Conservation (phyloP, 2,329 filamentous ascomycete genomes). For the Ceratocystis variospora region DNA sequence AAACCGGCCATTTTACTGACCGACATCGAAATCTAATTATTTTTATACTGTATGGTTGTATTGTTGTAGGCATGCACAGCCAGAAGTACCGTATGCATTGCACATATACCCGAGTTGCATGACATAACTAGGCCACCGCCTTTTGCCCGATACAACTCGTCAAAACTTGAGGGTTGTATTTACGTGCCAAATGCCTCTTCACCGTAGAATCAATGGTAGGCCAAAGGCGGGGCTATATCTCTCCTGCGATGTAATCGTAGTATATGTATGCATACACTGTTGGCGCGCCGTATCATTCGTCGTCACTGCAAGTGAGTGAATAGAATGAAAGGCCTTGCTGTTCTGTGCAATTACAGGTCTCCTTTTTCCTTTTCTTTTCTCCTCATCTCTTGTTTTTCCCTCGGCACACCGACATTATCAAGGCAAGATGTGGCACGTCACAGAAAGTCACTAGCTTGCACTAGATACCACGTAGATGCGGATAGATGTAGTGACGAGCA, state of each 20-base stretch:
- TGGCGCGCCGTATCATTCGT: neutral
- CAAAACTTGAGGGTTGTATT: neutral
- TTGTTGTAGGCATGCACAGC: neutral
- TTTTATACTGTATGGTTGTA: neutral
- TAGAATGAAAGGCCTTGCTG: neutral
- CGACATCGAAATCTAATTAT: neutral
- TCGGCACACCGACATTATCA: neutral
- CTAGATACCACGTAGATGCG: neutral
- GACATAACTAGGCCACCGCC: constrained; percentile 1
- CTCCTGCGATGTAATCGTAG: neutral
- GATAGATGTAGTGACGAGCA: neutral
- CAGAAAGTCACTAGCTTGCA: neutral
- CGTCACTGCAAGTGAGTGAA: neutral
- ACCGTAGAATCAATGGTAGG: constrained; percentile 3
- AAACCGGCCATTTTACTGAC: neutral
- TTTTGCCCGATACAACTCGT: neutral
- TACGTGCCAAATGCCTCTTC: neutral
- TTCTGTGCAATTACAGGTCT: neutral
- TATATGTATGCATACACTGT: neutral
- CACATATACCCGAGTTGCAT: neutral
- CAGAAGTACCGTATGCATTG: neutral
- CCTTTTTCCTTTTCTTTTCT: neutral
- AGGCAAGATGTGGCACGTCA: neutral
- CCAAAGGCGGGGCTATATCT: neutral
- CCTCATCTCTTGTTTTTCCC: neutral